These are phyloP conservation scores for Scleroderma bovista DNA, from an alignment of 768 basidiomycete species.

Conservation along the genomic window DNA sequence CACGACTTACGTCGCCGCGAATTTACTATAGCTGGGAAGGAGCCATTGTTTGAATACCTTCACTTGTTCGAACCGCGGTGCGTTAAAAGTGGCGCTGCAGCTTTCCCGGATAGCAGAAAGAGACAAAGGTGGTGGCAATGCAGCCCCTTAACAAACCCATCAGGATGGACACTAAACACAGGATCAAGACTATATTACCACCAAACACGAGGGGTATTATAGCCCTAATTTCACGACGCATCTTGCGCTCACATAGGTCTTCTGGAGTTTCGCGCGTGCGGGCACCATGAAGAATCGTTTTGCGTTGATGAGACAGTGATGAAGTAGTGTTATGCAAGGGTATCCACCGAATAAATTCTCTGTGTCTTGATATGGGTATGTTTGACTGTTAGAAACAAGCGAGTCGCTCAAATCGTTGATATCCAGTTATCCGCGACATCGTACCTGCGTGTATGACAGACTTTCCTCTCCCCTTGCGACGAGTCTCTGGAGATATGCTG, in stretches of 20 bases:
- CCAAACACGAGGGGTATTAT: slow-evolving; percentile 65
- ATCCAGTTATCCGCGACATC: slow-evolving; percentile 5
- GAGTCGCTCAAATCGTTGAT: not conserved
- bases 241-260: slow-evolving; percentile 61
- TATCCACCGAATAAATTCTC: slow-evolving; percentile 65
- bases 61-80: slow-evolving; percentile 72
- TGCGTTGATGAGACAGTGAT: slow-evolving; percentile 63
- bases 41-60: slow-evolving; percentile 69
- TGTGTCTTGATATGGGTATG: slow-evolving; percentile 50
- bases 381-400: slow-evolving; percentile 5
- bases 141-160: slow-evolving; percentile 27
- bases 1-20: slow-evolving; percentile 41
- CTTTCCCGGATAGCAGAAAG: slow-evolving; percentile 33
- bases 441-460: slow-evolving; percentile 48
- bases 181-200: slow-evolving; percentile 32
- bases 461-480: slow-evolving; percentile 72
- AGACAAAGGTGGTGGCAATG: slow-evolving; percentile 25
- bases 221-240: slow-evolving; percentile 62
- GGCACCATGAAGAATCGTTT: slow-evolving; percentile 62
- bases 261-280: slow-evolving; percentile 67
- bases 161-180: not conserved
- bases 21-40: slow-evolving; percentile 58
- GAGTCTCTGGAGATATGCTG: slow-evolving; percentile 71
- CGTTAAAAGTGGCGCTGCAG: slow-evolving; percentile 44
- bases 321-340: slow-evolving; percentile 57